A percentile compares a stretch with the other conserved stretches of the same genome.
Conservation (phyloP, 345 rosid species). For the Eucalyptus curtisii region DNA sequence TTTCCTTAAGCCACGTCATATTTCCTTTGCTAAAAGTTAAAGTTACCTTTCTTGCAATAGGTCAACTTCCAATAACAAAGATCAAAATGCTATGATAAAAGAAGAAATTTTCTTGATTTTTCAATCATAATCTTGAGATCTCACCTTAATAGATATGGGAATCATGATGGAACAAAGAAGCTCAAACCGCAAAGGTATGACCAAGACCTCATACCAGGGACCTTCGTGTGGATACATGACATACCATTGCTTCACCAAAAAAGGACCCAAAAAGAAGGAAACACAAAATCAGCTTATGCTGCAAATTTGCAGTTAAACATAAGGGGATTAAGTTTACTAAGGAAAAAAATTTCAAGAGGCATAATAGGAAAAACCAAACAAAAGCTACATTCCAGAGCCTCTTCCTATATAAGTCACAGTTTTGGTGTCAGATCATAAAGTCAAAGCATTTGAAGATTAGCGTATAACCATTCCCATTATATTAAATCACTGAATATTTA, state of each 20-base stretch:
- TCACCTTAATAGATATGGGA: slow-evolving; percentile 94
- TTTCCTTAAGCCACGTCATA: background rate
- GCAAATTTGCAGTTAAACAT: background rate
- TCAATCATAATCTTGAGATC: background rate
- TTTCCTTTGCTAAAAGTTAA: background rate
- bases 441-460: background rate
- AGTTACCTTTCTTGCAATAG: background rate
- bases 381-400: background rate
- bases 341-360: background rate
- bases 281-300: background rate
- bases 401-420: background rate
- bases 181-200: slow-evolving; percentile 95
- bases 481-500: background rate
- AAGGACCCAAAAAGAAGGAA: background rate
- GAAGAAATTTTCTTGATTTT: background rate
- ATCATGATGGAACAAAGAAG: slow-evolving; percentile 99
- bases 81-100: background rate
- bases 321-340: background rate
- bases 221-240: slow-evolving; percentile 79
- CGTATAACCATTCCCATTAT: background rate
- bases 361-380: background rate
- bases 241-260: slow-evolving; percentile 84
- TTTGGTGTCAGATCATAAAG: background rate
- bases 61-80: background rate
- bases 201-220: slow-evolving; percentile 92